Base-by-base conservation (phyloP, 768 basidiomycete species). In the Asterophora lycoperdoides region DNA sequence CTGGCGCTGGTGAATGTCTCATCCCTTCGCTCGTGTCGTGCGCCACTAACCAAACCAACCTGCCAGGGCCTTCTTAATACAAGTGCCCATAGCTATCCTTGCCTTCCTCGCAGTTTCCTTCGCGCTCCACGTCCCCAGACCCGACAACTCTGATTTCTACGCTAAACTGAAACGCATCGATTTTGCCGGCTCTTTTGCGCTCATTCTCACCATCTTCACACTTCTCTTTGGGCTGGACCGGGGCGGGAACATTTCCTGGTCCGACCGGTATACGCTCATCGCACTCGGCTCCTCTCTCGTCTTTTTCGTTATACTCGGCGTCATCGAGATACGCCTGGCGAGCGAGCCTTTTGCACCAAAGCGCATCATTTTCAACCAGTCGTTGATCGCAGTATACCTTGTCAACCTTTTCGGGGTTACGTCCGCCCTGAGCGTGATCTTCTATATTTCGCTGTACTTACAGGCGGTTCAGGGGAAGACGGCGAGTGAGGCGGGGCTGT, bases 111-210 rank as follows among this genome's bases (percentile, higher is more conserved):
- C 77, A 11, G 81, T 84, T n/a, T 65, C 68, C 4, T 47, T 81
- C 33, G 69, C 75, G 9, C 74, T 86, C n/a, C 70, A 75, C 46
- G 71, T 84, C 11, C 83, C 83, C 0, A 66, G 67, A 49, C 56
- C 54, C 1, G 65, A 71, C 9, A 57, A 59, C 0, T 64, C 69
- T 2, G 66, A 78, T 55, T 70, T 84, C 55, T 59, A 57, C 10
- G 66, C 64, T 5, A 84, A 83, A 51, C 64, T 86, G 44, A 74
- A 71, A 48, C 75, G 83, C 14, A 68, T 87, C 49, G 84, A 87
- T 65, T 84, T 84, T 54, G 64, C 66, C 4, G 84, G 84, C 14
- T 80, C 83, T 1, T 34, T 75, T 36, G 67, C 73, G 5, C 77
- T 86, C 37, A 72, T 85, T 18, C 45, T 75, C n/a, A 64, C 79